phyloP scores from a whole-genome alignment of 2,329 filamentous ascomycete species.

The Ceratocystis eucalypticola region DNA sequence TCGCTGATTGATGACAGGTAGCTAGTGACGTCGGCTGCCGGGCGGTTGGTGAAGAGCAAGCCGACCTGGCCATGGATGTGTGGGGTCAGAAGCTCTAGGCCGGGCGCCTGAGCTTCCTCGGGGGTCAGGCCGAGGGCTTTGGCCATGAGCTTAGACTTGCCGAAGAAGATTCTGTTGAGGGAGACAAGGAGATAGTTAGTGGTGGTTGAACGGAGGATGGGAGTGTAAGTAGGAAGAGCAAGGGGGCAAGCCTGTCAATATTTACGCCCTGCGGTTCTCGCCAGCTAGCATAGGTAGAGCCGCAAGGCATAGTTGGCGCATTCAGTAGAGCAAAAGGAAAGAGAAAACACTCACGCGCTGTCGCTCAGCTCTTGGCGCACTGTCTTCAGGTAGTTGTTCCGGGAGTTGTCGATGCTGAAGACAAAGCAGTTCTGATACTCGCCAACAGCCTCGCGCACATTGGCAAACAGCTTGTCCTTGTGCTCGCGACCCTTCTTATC shows the following conservation, averaged over 20 bases:
- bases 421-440: slow-evolving; percentile 86
- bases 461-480: slow-evolving; percentile 75
- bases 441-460: slow-evolving; percentile 72
- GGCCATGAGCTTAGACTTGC: slow-evolving; percentile 98
- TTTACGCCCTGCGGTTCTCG: too few species aligned
- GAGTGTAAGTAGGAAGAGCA: neutral
- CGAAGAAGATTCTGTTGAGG: slow-evolving; percentile 70
- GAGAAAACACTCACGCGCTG: slow-evolving; percentile 50
- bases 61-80: slow-evolving; percentile 74
- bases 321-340: neutral
- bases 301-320: too few species aligned
- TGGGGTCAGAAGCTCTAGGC: slow-evolving; percentile 54
- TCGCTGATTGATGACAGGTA: slow-evolving; percentile 63
- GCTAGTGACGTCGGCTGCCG: slow-evolving; percentile 48
- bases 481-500: slow-evolving; percentile 88
- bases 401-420: slow-evolving; percentile 92
- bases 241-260: neutral
- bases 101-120: slow-evolving; percentile 67
- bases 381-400: slow-evolving; percentile 89
- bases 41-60: slow-evolving; percentile 75
- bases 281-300: too few species aligned
- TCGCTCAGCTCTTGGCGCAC: slow-evolving; percentile 75
- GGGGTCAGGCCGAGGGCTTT: slow-evolving; percentile 73
- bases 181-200: neutral
- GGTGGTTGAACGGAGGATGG: neutral